A percentile compares a stretch with the other conserved stretches of the same genome.
phyloP scores from a whole-genome alignment of 805 yeast genomes.

The Lachancea fermentati region DNA sequence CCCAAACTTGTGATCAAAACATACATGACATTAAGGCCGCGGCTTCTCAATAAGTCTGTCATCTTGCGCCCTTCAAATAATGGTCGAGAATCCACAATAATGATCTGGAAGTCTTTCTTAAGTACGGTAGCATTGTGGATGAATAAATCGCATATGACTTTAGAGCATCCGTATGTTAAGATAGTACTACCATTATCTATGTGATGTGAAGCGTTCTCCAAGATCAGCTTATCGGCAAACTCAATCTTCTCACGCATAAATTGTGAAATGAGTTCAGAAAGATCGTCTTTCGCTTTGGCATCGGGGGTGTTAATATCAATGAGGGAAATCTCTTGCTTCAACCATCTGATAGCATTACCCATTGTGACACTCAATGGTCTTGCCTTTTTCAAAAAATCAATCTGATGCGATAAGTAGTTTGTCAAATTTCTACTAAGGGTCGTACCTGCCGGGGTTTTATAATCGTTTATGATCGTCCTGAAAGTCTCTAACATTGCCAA shows the following conservation, averaged over 20 bases:
- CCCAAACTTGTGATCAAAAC: constrained; percentile 74
- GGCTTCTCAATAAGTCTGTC: constrained; percentile 55
- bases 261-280: constrained; percentile 65
- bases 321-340: constrained; percentile 85
- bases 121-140: constrained; percentile 56
- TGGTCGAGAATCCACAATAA: constrained; percentile 90
- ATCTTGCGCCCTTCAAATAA: constrained; percentile 85
- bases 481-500: constrained; percentile 80
- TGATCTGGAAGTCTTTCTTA: constrained; percentile 68
- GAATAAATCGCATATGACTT: constrained; percentile 72
- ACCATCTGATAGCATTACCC: constrained; percentile 98
- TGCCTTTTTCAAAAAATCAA: constrained; percentile 84
- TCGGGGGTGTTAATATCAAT: constrained; percentile 64
- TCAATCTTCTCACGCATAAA: constrained; percentile 83
- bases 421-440: constrained; percentile 85
- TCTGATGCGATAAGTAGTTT: constrained; percentile 82
- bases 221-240: constrained; percentile 75
- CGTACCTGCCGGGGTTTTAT: constrained; percentile 78
- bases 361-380: constrained; percentile 88
- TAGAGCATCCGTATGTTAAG: constrained; percentile 83
- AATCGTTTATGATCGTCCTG: constrained; percentile 70
- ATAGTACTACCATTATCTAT: constrained; percentile 72
- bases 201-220: constrained; percentile 71
- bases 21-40: constrained; percentile 67
- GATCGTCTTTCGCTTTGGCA: constrained; percentile 54